A percentile compares a stretch with the other conserved stretches of the same genome.
Evolutionary conservation across 2,329 filamentous ascomycete genomes (phyloP).

Genomic region (Decorospora gaudefroyi): DNA sequence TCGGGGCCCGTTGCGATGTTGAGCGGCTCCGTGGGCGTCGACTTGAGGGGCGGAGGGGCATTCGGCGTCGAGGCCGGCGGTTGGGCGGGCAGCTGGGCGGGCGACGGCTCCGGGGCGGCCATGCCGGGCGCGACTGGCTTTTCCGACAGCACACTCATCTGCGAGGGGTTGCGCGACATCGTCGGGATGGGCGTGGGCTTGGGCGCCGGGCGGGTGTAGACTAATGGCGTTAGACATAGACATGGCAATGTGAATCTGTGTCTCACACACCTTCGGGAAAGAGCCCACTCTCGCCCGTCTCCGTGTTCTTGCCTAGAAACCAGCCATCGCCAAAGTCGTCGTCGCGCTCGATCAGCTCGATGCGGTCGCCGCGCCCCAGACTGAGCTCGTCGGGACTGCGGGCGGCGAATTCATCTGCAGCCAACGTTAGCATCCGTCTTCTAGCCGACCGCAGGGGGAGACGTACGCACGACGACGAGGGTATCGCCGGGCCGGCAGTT

Average conservation of each 20-base stretch:
- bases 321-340: constrained; percentile 89
- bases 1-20: constrained; percentile 26
- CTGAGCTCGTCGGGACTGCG: constrained; percentile 92
- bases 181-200: constrained; percentile 47
- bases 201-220: constrained; percentile 65
- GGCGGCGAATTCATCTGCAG: constrained; percentile 83
- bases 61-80: constrained; percentile 23
- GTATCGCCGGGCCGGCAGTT: constrained; percentile 67
- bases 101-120: constrained; percentile 25
- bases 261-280: constrained; percentile 76
- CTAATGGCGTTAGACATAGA: constrained; percentile 47
- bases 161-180: constrained; percentile 38
- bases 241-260: constrained; percentile 1
- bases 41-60: constrained; percentile 25
- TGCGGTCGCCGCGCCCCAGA: constrained; percentile 79
- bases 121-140: constrained; percentile 20
- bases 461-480: constrained; percentile 73
- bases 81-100: constrained; percentile 20
- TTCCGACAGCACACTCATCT: constrained; percentile 22
- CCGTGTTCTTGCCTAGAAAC: constrained; percentile 76
- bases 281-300: constrained; percentile 73
- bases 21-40: constrained; percentile 35
- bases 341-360: constrained; percentile 81
- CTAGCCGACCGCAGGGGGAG: too few species aligned
- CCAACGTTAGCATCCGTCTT: constrained; percentile 18